Evolutionary conservation across 1,284 basidiomycete genomes (phyloP).

Genomic region (Puccinia triticina): DNA sequence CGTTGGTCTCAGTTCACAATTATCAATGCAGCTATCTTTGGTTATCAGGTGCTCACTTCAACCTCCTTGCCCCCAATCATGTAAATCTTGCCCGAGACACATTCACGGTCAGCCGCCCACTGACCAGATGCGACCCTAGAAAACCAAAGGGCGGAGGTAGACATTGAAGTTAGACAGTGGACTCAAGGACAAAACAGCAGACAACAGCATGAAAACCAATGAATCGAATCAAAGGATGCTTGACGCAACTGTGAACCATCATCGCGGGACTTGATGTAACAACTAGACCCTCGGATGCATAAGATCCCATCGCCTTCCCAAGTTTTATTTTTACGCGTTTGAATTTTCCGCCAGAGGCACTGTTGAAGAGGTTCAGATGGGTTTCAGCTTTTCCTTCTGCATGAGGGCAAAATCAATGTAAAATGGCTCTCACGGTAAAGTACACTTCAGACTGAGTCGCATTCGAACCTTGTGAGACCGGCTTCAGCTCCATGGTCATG

Average conservation of each 20-base stretch:
- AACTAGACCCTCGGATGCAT: slow-evolving; percentile 48
- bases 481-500: not conserved
- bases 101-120: slow-evolving; percentile 50
- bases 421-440: slow-evolving; percentile 14
- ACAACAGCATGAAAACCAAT: not conserved
- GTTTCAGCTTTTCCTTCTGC: not conserved
- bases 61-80: slow-evolving; percentile 57
- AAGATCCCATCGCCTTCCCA: slow-evolving; percentile 70
- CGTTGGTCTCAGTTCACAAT: slow-evolving; percentile 6
- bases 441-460: slow-evolving; percentile 28
- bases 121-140: slow-evolving; percentile 37
- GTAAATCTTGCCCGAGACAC: slow-evolving; percentile 55
- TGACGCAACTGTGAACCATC: slow-evolving; percentile 32
- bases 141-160: not conserved
- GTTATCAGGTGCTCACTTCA: slow-evolving; percentile 52
- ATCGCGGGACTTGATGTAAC: slow-evolving; percentile 35
- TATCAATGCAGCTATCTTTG: not conserved
- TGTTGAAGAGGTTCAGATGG: not conserved
- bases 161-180: not conserved
- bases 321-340: slow-evolving; percentile 78
- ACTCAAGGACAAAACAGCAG: not conserved
- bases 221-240: not conserved
- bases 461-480: not conserved
- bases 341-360: slow-evolving; percentile 69
- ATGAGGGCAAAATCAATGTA: not conserved